These are phyloP conservation scores for Sphagnum contortum DNA, from an alignment of 225 moss, liverwort and hornwort species.

Conservation along the genomic window DNA sequence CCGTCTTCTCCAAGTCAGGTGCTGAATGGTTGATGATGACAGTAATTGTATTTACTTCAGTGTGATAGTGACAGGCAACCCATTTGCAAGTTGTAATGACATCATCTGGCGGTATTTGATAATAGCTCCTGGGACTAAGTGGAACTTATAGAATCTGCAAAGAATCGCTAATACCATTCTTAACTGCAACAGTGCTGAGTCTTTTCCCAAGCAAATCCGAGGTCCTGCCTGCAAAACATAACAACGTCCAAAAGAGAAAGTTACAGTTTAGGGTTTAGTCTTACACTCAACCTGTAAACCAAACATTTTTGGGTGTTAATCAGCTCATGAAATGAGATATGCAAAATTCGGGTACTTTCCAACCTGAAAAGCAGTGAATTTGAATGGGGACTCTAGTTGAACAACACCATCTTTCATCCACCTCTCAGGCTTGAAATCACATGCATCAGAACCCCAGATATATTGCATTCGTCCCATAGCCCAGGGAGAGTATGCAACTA, in stretches of 20 bases:
- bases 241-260: no score
- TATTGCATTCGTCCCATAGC: slow-evolving; percentile 59
- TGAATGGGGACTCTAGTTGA: slow-evolving; percentile 52
- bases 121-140: slow-evolving; percentile 10
- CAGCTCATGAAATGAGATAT: no score
- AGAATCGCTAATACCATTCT: slow-evolving; percentile 28
- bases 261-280: no score
- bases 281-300: no score
- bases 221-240: slow-evolving; percentile 27
- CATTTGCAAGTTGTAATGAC: slow-evolving; percentile 22
- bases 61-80: slow-evolving; percentile 19
- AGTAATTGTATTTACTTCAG: not conserved
- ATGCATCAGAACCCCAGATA: slow-evolving; percentile 66
- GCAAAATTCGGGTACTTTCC: not conserved
- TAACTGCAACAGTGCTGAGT: slow-evolving; percentile 35
- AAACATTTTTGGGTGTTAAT: no score
- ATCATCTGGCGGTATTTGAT: slow-evolving; percentile 12
- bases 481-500: slow-evolving; percentile 34
- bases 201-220: slow-evolving; percentile 41
- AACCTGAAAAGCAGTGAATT: slow-evolving; percentile 76
- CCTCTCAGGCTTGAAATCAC: slow-evolving; percentile 50
- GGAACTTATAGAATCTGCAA: slow-evolving; percentile 33
- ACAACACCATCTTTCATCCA: slow-evolving; percentile 57
- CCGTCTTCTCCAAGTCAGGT: no score
- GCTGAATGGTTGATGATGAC: no score